Percentiles rank a stretch among this genome's conserved stretches.
These are phyloP conservation scores for Lactarius vividus DNA, from an alignment of 768 basidiomycete species.

Conservation along the genomic window DNA sequence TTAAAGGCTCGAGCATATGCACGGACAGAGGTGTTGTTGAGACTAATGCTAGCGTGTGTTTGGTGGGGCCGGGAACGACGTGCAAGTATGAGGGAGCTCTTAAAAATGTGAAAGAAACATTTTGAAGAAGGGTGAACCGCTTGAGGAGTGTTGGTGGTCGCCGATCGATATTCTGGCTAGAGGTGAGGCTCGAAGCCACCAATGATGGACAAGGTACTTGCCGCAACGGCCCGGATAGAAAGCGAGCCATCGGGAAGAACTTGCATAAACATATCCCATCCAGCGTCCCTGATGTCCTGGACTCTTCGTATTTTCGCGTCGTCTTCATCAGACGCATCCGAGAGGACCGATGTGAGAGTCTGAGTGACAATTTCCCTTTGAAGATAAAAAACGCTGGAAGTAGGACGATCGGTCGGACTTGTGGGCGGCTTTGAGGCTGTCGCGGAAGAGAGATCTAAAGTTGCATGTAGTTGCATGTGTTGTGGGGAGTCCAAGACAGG, in stretches of 20 bases:
- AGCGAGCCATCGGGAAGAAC: slow-evolving; percentile 72
- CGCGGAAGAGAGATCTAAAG: slow-evolving; percentile 70
- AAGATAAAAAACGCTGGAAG: slow-evolving; percentile 64
- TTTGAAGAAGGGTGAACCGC: slow-evolving; percentile 71
- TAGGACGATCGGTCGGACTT: slow-evolving; percentile 29
- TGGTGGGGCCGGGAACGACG: slow-evolving; percentile 48
- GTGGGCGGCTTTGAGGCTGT: slow-evolving; percentile 42
- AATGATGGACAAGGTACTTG: slow-evolving; percentile 39
- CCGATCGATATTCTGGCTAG: slow-evolving; percentile 76
- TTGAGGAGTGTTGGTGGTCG: slow-evolving; percentile 81
- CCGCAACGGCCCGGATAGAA: slow-evolving; percentile 68
- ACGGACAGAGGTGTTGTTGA: slow-evolving; percentile 65
- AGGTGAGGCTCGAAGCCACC: slow-evolving; percentile 10
- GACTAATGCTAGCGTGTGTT: slow-evolving; percentile 45
- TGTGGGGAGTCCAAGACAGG: slow-evolving; percentile 86
- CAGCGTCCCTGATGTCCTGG: slow-evolving; percentile 63
- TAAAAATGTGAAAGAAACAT: slow-evolving; percentile 48
- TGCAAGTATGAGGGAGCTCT: slow-evolving; percentile 50
- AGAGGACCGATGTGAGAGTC: slow-evolving; percentile 45
- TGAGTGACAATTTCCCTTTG: slow-evolving; percentile 58
- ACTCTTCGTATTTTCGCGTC: slow-evolving; percentile 48
- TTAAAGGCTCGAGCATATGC: slow-evolving; percentile 53
- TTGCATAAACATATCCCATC: slow-evolving; percentile 78
- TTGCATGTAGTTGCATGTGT: slow-evolving; percentile 78
- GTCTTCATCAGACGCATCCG: slow-evolving; percentile 38